Conservation (phyloP, 169 alveolate species). For the Cryptosporidium baileyi region DNA sequence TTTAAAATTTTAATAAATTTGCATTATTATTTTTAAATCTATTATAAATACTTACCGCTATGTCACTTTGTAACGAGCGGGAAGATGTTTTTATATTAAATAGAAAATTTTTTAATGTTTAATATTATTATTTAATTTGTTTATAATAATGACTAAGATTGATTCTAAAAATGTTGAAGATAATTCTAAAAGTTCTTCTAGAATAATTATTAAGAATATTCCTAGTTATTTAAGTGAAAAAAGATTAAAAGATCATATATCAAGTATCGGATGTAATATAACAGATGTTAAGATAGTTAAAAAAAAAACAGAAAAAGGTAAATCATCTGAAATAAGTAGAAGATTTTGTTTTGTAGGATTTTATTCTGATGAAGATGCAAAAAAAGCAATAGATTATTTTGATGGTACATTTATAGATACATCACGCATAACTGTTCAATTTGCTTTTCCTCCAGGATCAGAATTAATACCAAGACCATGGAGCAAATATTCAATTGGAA, state of each 20-base stretch:
- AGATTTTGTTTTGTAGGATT: constrained; percentile 89
- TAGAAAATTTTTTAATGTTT: background rate
- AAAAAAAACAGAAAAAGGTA: constrained; percentile 64
- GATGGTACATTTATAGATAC: constrained; percentile 86
- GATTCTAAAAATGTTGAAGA: background rate
- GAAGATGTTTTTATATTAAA: background rate
- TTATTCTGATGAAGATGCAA: constrained; percentile 81
- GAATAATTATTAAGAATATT: constrained; percentile 80
- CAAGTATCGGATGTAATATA: constrained; percentile 75
- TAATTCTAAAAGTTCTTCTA: constrained; percentile 29
- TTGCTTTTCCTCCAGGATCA: constrained; percentile 84
- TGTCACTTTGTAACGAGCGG: background rate
- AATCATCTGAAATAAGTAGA: constrained; percentile 72
- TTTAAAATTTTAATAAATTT: background rate
- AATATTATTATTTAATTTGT: background rate
- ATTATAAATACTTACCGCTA: too few species aligned
- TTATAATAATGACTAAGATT: background rate
- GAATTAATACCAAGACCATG: constrained; percentile 77
- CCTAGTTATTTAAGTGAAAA: constrained; percentile 80
- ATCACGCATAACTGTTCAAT: constrained; percentile 83
- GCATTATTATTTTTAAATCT: background rate
- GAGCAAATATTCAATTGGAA: constrained; percentile 76
- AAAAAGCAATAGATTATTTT: constrained; percentile 81
- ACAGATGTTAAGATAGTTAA: constrained; percentile 83
- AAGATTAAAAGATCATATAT: constrained; percentile 78